A percentile compares a stretch with the other conserved stretches of the same genome.
These are phyloP conservation scores for Microthyrium microscopicum DNA, from an alignment of 2,329 filamentous ascomycete species.

Conservation along the genomic window DNA sequence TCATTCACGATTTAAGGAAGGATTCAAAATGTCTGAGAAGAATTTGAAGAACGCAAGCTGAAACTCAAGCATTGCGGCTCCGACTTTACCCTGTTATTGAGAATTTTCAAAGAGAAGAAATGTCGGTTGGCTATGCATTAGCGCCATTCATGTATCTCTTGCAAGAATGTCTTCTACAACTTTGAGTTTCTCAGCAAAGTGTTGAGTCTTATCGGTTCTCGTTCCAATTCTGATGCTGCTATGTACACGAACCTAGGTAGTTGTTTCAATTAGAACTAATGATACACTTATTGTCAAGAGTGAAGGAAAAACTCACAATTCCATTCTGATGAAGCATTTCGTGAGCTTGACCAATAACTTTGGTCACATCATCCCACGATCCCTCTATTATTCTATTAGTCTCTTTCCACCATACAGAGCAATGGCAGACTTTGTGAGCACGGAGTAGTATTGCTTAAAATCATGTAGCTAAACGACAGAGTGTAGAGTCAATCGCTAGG, in stretches of 20 bases:
- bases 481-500: neutral
- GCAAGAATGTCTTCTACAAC: conserved; percentile 38
- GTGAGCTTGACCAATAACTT: conserved; percentile 73
- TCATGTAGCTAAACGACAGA: neutral
- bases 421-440: neutral
- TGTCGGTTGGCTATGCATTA: no score
- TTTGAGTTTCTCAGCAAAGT: conserved; percentile 61
- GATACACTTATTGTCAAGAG: no score
- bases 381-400: conserved; percentile 45
- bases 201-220: conserved; percentile 73
- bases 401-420: neutral
- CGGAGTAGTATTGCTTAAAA: neutral
- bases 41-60: no score
- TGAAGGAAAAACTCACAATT: no score
- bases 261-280: no score
- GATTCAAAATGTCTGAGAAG: no score
- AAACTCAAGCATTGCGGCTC: no score
- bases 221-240: conserved; percentile 75
- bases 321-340: conserved; percentile 58
- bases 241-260: conserved; percentile 68
- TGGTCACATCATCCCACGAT: conserved; percentile 76
- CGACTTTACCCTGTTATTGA: no score
- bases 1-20: no score
- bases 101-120: no score
- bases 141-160: conserved; percentile 12